Evolutionary conservation across 2,329 filamentous ascomycete species (phyloP), one percentile per base, ranked within the genome.

Genomic region (Exophiala oligosperma): DNA sequence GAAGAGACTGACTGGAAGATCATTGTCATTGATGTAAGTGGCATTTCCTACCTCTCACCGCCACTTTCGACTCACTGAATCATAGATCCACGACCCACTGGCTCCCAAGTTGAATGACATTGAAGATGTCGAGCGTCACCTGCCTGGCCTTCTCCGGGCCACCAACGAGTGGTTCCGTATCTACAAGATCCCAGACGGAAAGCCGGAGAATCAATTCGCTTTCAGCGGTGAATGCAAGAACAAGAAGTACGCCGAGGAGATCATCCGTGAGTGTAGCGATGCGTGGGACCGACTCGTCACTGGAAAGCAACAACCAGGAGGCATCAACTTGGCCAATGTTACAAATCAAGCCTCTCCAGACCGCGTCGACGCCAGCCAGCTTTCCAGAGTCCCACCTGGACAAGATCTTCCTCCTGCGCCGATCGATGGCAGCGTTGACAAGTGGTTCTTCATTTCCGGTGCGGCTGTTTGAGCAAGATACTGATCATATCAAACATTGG

Each of bases 101-200:
- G 94, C 94, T 57, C 79, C 90, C 73, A 96, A 96, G 86, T 89
- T 99, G 75, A 93, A 99, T 81, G 93, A 97, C 77, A 88, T 97
- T 65, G 94, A 97, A 85, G 94, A 99, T 75, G 94, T 99, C 69
- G 94, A 99, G 86, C 89, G 93, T 74, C 94, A 97, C 82, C 88
- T 99, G 59, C 94, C 94, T 61, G 94, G 94, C 70, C 91, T 99
- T 60, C 85, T 99, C 76, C 90, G 94, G 69, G 94, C 94, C 74
- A 97, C 93, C 75, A 99, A 99, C 75, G 94, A 99, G 84, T 99
- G 94, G 94, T 99, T 99, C 92, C 92, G 94, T 78, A 99, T 99
- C 86, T 99, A 99, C 89, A 99, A 99, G 86, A 99, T 99, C 80
- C 94, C 94, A 74, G 94, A 99, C 75, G 94, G 94, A 84, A 99